phyloP scores from a whole-genome alignment of 2,329 filamentous ascomycete species.

The Exophiala spinifera region DNA sequence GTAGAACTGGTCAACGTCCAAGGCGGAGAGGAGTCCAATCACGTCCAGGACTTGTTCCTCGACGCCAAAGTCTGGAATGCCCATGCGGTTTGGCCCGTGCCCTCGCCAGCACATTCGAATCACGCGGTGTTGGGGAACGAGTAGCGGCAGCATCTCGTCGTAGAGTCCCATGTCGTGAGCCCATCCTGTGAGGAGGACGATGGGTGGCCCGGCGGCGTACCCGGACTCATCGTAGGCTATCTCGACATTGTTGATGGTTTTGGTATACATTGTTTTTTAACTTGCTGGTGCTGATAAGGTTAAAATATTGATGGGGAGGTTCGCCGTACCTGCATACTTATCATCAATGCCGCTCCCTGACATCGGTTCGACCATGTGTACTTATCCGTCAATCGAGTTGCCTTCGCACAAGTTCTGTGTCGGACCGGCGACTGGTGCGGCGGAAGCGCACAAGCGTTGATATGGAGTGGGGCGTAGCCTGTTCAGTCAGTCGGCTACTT shows the following conservation, averaged over 20 bases:
- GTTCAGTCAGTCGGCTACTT: no score
- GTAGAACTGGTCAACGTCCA: constrained; percentile 15
- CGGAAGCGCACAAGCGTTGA: not conserved
- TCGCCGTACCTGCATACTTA: not conserved
- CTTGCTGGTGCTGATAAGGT: not conserved
- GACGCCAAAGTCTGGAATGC: constrained; percentile 4
- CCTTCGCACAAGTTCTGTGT: not conserved
- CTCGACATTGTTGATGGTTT: constrained; percentile 9
- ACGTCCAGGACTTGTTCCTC: constrained; percentile 9
- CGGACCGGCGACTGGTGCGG: not conserved
- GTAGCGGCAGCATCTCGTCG: constrained; percentile 12
- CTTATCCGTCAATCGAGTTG: not conserved
- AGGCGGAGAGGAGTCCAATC: constrained; percentile 4
- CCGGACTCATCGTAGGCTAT: constrained; percentile 19
- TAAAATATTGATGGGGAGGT: not conserved
- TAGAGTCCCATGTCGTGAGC: constrained; percentile 19
- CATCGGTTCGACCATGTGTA: not conserved
- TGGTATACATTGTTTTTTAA: constrained; percentile 1
- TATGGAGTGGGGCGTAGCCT: no score
- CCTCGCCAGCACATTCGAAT: constrained; percentile 4
- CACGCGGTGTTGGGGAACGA: not conserved
- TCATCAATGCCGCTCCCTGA: not conserved
- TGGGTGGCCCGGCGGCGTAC: constrained; percentile 5
- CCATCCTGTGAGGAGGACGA: constrained; percentile 19
- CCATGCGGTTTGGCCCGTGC: constrained; percentile 1